A percentile compares a stretch with the other conserved stretches of the same genome.
Conservation (phyloP, 2,329 filamentous ascomycete genomes). For the Thyridium curvatum region DNA sequence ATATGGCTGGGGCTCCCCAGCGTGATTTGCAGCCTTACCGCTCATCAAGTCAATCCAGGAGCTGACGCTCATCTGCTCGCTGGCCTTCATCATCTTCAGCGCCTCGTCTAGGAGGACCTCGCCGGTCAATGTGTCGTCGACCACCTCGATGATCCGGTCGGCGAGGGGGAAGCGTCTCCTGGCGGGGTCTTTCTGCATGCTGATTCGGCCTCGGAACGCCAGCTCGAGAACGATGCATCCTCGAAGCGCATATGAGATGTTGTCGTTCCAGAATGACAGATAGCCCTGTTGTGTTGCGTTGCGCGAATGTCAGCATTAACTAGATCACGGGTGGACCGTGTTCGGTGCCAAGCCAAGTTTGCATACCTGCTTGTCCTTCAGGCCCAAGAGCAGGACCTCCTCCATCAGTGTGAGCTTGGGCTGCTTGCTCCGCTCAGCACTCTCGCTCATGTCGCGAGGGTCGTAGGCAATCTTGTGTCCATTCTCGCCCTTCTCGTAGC, state of each 20-base stretch:
- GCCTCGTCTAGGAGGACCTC: slow-evolving; percentile 97
- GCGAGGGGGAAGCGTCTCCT: slow-evolving; percentile 87
- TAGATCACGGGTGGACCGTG: too few species aligned
- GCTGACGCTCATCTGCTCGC: slow-evolving; percentile 99
- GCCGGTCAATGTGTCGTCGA: slow-evolving; percentile 92
- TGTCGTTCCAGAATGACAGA: slow-evolving; percentile 99
- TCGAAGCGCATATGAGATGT: slow-evolving; percentile 95
- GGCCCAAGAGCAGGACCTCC: slow-evolving; percentile 86
- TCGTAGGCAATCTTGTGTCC: slow-evolving; percentile 99
- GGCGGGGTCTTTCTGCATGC: slow-evolving; percentile 96
- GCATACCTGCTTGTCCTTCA: slow-evolving; percentile 97
- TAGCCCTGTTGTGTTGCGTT: slow-evolving; percentile 65
- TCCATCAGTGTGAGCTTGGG: slow-evolving; percentile 99
- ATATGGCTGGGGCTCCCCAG: too few species aligned
- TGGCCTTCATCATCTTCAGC: slow-evolving; percentile 99
- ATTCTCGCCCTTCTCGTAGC: slow-evolving; percentile 87
- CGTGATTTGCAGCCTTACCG: too few species aligned
- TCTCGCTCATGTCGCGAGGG: slow-evolving; percentile 95
- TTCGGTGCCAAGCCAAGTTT: too few species aligned
- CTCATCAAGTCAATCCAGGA: slow-evolving; percentile 99
- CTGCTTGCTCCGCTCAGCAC: slow-evolving; percentile 91
- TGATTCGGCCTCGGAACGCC: slow-evolving; percentile 90
- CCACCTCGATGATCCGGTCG: slow-evolving; percentile 91
- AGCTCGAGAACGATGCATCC: slow-evolving; percentile 98
- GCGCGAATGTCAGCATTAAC: too few species aligned